Conservation (phyloP, 768 basidiomycete genomes). For the Lactarius deliciosus region DNA sequence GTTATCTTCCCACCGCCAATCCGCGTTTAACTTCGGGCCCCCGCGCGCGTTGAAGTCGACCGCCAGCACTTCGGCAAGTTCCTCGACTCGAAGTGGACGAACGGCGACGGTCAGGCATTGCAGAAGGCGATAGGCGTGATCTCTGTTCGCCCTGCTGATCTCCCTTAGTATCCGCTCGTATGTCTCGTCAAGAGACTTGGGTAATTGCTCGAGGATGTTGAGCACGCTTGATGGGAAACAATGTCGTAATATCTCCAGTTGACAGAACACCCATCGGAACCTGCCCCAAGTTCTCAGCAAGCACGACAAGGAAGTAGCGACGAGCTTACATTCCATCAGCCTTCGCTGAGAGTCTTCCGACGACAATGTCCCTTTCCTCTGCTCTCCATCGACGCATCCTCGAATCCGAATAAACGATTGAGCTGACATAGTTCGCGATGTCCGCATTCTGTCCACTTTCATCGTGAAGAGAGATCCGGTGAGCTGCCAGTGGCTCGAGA, state of each 20-base stretch:
- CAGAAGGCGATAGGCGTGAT: background rate
- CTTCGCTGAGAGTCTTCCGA: background rate
- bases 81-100: constrained; percentile 1
- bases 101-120: background rate
- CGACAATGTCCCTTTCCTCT: too few species aligned
- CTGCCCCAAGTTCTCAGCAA: background rate
- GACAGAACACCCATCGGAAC: constrained; percentile 9
- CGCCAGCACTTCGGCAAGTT: background rate
- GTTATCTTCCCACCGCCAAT: background rate
- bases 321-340: background rate
- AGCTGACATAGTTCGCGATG: background rate
- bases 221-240: background rate
- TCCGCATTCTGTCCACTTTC: background rate
- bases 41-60: background rate
- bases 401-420: background rate
- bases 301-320: background rate
- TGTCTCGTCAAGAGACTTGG: background rate
- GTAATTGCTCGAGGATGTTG: background rate
- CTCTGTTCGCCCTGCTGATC: background rate
- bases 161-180: background rate
- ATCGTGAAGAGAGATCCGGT: background rate
- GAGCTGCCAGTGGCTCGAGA: background rate
- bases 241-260: background rate
- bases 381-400: background rate
- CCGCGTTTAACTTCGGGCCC: background rate